A percentile compares a stretch with the other conserved stretches of the same genome.
phyloP scores from a whole-genome alignment of 2,329 filamentous ascomycete genomes.

The Aspergillus sp. region DNA sequence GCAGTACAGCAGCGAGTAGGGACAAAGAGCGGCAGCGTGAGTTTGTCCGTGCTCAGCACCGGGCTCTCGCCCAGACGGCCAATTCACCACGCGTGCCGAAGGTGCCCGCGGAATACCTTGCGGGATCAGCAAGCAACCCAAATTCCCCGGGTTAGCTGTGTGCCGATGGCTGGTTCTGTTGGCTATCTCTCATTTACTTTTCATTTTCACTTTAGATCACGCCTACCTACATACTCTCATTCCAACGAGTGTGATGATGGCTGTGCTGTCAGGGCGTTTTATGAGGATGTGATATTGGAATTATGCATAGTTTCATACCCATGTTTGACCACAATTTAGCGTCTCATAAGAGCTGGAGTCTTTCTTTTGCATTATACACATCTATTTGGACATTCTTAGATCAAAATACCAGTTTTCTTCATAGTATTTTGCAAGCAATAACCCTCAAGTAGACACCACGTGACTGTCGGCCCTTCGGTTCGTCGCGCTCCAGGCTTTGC shows the following conservation, averaged over 20 bases:
- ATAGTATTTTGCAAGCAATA: neutral
- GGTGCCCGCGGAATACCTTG: constrained; percentile 49
- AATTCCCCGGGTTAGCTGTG: constrained; percentile 31
- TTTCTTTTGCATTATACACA: constrained; percentile 10
- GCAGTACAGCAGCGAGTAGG: constrained; percentile 39
- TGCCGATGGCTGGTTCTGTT: neutral
- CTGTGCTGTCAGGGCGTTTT: constrained; percentile 8
- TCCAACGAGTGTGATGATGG: neutral
- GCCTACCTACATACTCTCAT: neutral
- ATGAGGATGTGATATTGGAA: neutral
- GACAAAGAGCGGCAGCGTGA: constrained; percentile 48
- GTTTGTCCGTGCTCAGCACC: constrained; percentile 43
- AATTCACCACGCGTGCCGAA: constrained; percentile 47
- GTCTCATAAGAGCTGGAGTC: constrained; percentile 4
- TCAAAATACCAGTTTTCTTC: neutral
- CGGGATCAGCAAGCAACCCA: constrained; percentile 36
- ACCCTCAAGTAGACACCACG: neutral
- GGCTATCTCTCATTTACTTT: neutral
- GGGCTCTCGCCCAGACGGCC: constrained; percentile 38
- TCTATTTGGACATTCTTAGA: constrained; percentile 6
- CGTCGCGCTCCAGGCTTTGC: constrained; percentile 1
- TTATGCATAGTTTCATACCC: constrained; percentile 13
- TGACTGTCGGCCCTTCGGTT: constrained; percentile 10
- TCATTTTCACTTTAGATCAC: neutral
- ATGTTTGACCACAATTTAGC: constrained; percentile 7